Base-by-base conservation (phyloP, 805 yeast genomes). In the Hanseniaspora clermontiae region DNA sequence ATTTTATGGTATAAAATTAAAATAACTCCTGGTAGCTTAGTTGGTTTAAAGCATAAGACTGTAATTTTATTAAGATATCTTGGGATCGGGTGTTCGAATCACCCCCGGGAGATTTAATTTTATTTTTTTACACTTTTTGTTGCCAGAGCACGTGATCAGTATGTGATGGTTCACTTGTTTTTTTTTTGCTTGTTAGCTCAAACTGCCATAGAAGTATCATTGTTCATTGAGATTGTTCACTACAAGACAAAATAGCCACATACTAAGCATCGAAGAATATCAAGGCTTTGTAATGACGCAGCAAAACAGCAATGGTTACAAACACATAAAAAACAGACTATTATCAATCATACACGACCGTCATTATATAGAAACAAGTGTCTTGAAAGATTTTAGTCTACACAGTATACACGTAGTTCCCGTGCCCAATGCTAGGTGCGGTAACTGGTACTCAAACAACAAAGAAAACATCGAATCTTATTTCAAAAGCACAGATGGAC, bases 401-500 rank as follows among this genome's bases (percentile, higher is more conserved):
- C 84, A 7, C 61, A 72, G 0, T 75, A 68, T 60, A 83, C 84
- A 7, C 49, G 12, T 40, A 17, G 43, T 11, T 40, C n/a, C 79
- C 9, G 66, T 82, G 1, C 84, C 95, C 5, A 89, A 89, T 66
- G 91, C 85, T 65, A 70, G 96, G 52, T 88, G 96, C 67, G 96
- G 96, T 0, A 64, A 79, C 14, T 89, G 96, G 96, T 89, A 89
- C 62, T 78, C 83, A 3, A 72, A 77, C 0, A 81, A 84, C 0
- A 56, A 59, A 0, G 15, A 39, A 27, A 46, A 55, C 0, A 79
- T 76, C 4, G 73, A 83, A 0, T 78, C 82, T 17, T 88, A 89
- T 64, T 89, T 89, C 71, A 89, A 89, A 64, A 84, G 95, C 29
- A 89, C 96, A 0, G 96, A 89, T 69, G 97, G 97, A 0, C 97